Base-by-base conservation (phyloP, 306 rosid genomes). In the Inga leiocalycina region DNA sequence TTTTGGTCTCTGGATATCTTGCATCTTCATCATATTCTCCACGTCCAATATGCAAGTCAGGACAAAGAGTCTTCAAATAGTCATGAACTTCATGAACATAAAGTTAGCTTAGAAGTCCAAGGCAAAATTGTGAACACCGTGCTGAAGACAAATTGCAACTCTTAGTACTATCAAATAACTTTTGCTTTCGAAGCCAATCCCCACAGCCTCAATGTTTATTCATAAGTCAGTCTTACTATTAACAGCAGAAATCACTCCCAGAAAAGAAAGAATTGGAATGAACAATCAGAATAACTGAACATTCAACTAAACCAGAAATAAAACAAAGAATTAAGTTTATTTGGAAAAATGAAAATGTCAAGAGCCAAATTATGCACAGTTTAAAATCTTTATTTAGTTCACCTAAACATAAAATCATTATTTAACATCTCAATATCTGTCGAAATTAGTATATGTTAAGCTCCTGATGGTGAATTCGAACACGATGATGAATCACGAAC, bases 21-120 rank as follows among this genome's bases (percentile, higher is more conserved):
- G 27, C 27, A 27, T 27, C 27, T 0, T 27, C 27, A 27, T 27
- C 27, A 27, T 92, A 96, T 87, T 96, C 99, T 39, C 99, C 99
- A 48, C 98, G 91, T 64, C 97, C 35, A 64, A 96, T 93, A 87
- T 96, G 98, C 90, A 96, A 86, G 75, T 96, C 98, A 4, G 99
- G 96, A 82, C 99, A 96, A 46, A 96, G 97, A 74, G 99, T 93
- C 95, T 91, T 96, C 88, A 96, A 88, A 92, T 96, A 96, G 89
- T 96, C 99, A 82, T 90, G 98, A 82, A 96, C 94, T 84, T 96
- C 99, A 98, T 96, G 93, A 79, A 85, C 83, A 75, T 37, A 87
- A 48, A 27, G 66, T 34, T 49, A 48, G 52, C 37, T 43, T 30
- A 84, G 45, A 68, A 76, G 67, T 77, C 57, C 65, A 71, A 61